Evolutionary conservation across 164 flowering plant species (phyloP).

Genomic region (Akebia trifoliata): DNA sequence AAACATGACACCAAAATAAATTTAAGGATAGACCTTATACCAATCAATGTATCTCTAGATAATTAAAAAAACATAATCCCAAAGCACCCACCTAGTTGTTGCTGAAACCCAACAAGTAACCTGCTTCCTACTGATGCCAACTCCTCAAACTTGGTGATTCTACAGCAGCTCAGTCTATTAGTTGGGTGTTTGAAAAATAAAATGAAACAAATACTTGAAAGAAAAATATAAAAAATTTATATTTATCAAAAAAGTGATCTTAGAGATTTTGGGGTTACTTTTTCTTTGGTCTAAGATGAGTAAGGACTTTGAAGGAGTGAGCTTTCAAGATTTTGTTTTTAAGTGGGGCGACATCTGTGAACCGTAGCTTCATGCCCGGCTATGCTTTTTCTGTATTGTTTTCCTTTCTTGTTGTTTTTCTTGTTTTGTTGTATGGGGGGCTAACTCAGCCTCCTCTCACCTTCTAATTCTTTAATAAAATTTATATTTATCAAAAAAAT

Average conservation of each 20-base stretch:
- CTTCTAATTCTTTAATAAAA: no score
- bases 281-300: no score
- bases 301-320: no score
- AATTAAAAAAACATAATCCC: background rate
- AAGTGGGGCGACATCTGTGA: no score
- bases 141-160: slow-evolving; percentile 54
- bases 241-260: background rate
- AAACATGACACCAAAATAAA: slow-evolving; percentile 2
- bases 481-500: no score
- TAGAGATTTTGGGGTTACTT: no score
- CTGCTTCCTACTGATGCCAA: slow-evolving; percentile 38
- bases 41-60: background rate
- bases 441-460: no score
- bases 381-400: no score
- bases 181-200: background rate
- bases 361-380: no score
- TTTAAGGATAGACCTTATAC: background rate
- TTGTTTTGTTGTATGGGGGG: no score
- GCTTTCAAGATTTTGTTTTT: no score
- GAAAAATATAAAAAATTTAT: background rate
- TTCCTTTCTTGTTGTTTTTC: no score
- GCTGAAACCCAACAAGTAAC: slow-evolving; percentile 43
- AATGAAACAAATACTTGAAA: background rate
- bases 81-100: slow-evolving; percentile 42
- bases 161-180: slow-evolving; percentile 11